Base-by-base conservation (phyloP, 2,329 filamentous ascomycete genomes). In the Aspergillus transmontanensis region DNA sequence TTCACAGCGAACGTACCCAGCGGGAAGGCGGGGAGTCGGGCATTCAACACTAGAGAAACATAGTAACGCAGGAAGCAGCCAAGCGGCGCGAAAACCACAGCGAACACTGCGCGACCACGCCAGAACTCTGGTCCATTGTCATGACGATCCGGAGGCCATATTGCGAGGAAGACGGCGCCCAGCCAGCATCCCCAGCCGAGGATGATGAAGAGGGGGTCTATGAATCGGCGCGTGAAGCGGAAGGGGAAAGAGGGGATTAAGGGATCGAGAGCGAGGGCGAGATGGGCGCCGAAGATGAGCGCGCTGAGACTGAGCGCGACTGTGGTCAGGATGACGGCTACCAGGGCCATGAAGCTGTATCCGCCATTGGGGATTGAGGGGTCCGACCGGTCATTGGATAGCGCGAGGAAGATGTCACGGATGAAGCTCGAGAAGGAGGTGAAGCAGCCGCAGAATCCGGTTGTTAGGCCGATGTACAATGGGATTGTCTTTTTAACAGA, bases 351-450 rank as follows among this genome's bases (percentile, higher is more conserved):
- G 79, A 97, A 90, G 4, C 90, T 93, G 78, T 94, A 91, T 1
- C 93, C 94, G 10, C 86, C 88, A 69, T 89, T 89, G 0, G 78
- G 64, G 67, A 83, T 75, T 59, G 82, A 78, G 0, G 87, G 85
- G 1, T 83, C 80, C 0, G 85, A 82, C 12, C 96, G 79, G 66
- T 90, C 85, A 73, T 97, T 95, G 4, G 91, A 89, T 21, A 96
- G 79, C 0, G 92, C 90, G 26, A 96, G 84, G 74, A 96, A 96
- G 16, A 85, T 79, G 71, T 96, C 94, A 7, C 91, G 86, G 54
- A 94, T 89, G 74, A 96, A 96, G 23, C 89, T 88, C 0, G 93
- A 96, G 78, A 97, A 97, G 11, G 90, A 94, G 0, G 94, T 97
- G 72, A 95, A 92, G 68, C 91, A 94, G 65, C 94, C 92, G 72